Base-by-base conservation (phyloP, 1,284 basidiomycete species). In the Sporisorium exsertum region DNA sequence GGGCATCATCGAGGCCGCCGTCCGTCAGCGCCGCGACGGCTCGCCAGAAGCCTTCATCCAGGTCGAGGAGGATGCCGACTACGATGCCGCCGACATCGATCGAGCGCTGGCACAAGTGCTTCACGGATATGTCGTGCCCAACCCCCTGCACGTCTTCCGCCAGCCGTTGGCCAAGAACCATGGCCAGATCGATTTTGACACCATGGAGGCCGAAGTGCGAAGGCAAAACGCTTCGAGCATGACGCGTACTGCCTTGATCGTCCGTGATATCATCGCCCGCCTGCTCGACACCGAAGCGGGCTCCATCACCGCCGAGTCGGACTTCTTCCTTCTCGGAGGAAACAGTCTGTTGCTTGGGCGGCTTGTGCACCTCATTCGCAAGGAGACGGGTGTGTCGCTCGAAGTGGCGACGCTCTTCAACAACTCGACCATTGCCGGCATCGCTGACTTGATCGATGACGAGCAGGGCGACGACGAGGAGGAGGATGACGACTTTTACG, bases 141-240 rank as follows among this genome's bases (percentile, higher is more conserved):
- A 84, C 77, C 84, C 84, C n/a, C 72, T 85, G 18, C 84, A 85
- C 73, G 84, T 85, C 66, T 85, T 85, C 79, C 81, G 83, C 37
- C 81, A 83, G 67, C 83, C 81, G 5, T 65, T 85, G 47, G 82
- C 82, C 37, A 84, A 84, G 69, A 75, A 76, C 45, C 77, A 84
- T 58, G 82, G 82, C 27, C 72, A 79, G 58, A 84, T 84, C 65
- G 84, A 85, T 57, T 85, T 84, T 52, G 70, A 81, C 40, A 83
- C 84, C 32, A 85, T 85, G 84, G 84, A 85, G 64, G 83, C 77
- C 65, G 83, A 84, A 54, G 83, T 85, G 26, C 79, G 83, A 27
- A 78, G 79, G 22, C 83, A 84, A 70, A 85, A 85, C 57, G 81
- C 84, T n/a, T 77, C 79, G 13, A 72, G 72, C 62, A 85, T 85